Percentiles rank a stretch among this genome's conserved stretches.
Conservation (phyloP, 2,329 filamentous ascomycete species). For the Fusarium protoensiforme region DNA sequence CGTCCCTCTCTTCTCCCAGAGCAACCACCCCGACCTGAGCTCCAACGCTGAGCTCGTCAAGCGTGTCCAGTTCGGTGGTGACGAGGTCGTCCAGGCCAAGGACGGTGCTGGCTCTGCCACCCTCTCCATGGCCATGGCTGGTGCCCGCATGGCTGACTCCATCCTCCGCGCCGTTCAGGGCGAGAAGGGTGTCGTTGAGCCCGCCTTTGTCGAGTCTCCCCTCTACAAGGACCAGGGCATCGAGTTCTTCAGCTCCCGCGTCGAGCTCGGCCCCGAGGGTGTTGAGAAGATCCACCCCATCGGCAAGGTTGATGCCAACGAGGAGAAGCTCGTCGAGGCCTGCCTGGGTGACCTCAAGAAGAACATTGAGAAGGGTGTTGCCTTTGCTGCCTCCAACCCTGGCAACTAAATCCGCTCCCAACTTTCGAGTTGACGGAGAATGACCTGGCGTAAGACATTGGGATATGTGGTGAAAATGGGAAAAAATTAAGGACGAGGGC, state of each 20-base stretch:
- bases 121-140: constrained; percentile 98
- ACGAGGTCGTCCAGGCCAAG: constrained; percentile 99
- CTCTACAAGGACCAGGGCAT: constrained; percentile 99
- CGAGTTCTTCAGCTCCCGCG: constrained; percentile 95
- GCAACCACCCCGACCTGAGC: constrained; percentile 83
- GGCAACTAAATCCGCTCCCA: constrained; percentile 60
- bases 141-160: constrained; percentile 85
- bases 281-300: constrained; percentile 93
- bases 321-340: constrained; percentile 90
- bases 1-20: constrained; percentile 96
- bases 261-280: constrained; percentile 96
- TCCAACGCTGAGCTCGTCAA: constrained; percentile 85
- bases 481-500: constrained; percentile 25
- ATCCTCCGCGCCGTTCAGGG: constrained; percentile 93
- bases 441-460: constrained; percentile 1
- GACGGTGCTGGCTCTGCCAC: constrained; percentile 96
- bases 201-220: constrained; percentile 95
- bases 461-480: constrained; percentile 29
- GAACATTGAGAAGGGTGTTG: constrained; percentile 93
- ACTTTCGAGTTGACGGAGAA: constrained; percentile 5
- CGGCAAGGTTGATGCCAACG: constrained; percentile 83
- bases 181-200: constrained; percentile 95
- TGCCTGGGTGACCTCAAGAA: constrained; percentile 86
- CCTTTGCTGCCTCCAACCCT: constrained; percentile 70
- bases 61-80: constrained; percentile 98